Percentiles rank a stretch among this genome's conserved stretches.
Evolutionary conservation across 1,284 basidiomycete genomes (phyloP).

Genomic region (Apiotrichum gamsii): DNA sequence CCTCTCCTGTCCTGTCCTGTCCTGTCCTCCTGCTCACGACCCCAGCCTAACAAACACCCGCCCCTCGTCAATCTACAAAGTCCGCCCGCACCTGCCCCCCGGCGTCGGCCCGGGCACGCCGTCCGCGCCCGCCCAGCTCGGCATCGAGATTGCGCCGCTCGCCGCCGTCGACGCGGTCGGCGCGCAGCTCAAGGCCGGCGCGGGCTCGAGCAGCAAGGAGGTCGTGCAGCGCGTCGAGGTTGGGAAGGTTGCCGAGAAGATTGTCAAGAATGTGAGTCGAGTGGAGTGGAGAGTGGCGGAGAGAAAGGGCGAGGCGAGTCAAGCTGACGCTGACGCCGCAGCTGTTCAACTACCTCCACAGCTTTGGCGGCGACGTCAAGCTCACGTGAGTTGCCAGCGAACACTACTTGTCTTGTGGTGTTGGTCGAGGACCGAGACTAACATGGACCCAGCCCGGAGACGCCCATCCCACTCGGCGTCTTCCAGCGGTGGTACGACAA

Average conservation of each 20-base stretch:
- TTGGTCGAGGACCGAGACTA: too few relatives aligned
- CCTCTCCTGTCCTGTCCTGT: background rate
- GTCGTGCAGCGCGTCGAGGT: conserved; percentile 33
- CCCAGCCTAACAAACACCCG: conserved; percentile 80
- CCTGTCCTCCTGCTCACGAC: too few relatives aligned
- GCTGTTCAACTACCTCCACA: conserved; percentile 75
- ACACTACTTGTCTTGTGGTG: too few relatives aligned
- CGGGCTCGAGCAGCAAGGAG: conserved; percentile 23
- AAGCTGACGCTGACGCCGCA: conserved; percentile 47
- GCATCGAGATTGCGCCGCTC: conserved; percentile 56
- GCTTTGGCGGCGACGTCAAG: conserved; percentile 57
- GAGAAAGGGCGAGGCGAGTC: conserved; percentile 9
- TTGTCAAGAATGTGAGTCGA: conserved; percentile 46
- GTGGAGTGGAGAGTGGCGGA: conserved; percentile 43
- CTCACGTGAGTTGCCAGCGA: conserved; percentile 43
- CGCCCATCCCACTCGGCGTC: conserved; percentile 64
- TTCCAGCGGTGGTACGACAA: conserved; percentile 77
- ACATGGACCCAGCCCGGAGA: conserved; percentile 52
- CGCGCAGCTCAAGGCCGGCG: conserved; percentile 54
- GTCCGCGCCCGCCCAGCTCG: conserved; percentile 50
- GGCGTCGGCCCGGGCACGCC: conserved; percentile 12
- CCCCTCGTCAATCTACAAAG: conserved; percentile 83
- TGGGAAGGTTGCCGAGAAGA: conserved; percentile 47
- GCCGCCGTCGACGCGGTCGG: conserved; percentile 40
- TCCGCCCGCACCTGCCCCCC: conserved; percentile 56